Evolutionary conservation across 2,329 filamentous ascomycete genomes (phyloP).

Genomic region (Aurifilum marmelostoma): DNA sequence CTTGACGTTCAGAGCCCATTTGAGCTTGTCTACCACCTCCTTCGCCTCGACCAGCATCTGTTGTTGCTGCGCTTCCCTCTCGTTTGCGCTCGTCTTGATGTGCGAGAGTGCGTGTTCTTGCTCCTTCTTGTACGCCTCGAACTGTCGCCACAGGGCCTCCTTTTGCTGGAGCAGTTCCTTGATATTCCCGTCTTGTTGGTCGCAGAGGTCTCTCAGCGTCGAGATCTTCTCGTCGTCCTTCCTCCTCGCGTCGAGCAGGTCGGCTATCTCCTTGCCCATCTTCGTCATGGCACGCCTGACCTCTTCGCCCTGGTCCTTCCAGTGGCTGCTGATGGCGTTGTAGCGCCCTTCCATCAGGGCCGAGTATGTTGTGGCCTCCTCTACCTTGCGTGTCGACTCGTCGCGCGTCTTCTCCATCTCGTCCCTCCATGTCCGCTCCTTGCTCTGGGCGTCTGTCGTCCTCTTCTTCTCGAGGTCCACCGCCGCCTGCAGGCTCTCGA

Average conservation of each 20-base stretch:
- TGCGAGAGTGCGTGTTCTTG: conserved; percentile 64
- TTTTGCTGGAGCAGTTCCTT: conserved; percentile 64
- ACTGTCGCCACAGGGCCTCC: conserved; percentile 60
- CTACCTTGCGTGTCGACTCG: conserved; percentile 65
- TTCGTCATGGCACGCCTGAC: conserved; percentile 55
- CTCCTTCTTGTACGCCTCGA: conserved; percentile 66
- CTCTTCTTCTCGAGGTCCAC: conserved; percentile 68
- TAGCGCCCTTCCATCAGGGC: conserved; percentile 72
- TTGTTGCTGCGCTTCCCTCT: conserved; percentile 65
- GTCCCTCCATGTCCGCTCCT: conserved; percentile 64
- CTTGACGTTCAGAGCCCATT: conserved; percentile 73
- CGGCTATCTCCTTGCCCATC: conserved; percentile 57
- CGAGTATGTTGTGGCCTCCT: conserved; percentile 66
- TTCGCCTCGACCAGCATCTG: conserved; percentile 60
- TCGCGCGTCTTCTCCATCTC: conserved; percentile 65
- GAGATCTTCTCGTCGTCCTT: conserved; percentile 66
- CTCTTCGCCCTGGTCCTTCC: conserved; percentile 67
- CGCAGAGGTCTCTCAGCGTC: conserved; percentile 68
- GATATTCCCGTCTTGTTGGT: conserved; percentile 73
- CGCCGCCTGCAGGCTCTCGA: conserved; percentile 67
- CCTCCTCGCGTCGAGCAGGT: conserved; percentile 57
- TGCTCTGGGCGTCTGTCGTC: conserved; percentile 60
- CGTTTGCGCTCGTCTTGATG: conserved; percentile 61
- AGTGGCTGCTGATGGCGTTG: conserved; percentile 67
- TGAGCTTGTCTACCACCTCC: conserved; percentile 67